Conservation (phyloP, 2,329 filamentous ascomycete species). For the Fusarium xylarioides region DNA sequence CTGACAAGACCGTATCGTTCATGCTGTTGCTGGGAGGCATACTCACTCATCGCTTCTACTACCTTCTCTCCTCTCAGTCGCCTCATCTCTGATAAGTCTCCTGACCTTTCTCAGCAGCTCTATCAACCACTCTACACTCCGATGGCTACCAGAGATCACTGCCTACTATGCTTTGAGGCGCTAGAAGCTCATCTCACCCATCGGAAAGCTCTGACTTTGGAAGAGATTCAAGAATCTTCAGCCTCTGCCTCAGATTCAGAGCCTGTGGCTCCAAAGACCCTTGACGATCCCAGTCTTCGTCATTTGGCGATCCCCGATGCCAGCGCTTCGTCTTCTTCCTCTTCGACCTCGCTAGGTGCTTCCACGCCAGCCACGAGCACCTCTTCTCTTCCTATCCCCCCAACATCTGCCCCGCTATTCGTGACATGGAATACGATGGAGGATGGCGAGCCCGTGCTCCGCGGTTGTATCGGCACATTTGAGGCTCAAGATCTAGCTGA, state of each 20-base stretch:
- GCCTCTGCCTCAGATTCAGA: conserved; percentile 45
- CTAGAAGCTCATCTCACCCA: conserved; percentile 79
- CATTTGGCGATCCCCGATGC: conserved; percentile 50
- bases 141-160: conserved; percentile 90
- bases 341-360: conserved; percentile 54
- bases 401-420: conserved; percentile 77
- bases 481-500: conserved; percentile 76
- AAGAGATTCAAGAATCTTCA: conserved; percentile 75
- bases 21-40: conserved; percentile 25
- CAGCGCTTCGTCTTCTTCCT: conserved; percentile 48
- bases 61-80: conserved; percentile 13
- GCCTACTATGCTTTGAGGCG: conserved; percentile 91
- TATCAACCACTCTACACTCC: conserved; percentile 11
- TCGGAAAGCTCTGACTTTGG: conserved; percentile 72
- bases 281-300: conserved; percentile 54
- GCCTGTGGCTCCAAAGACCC: conserved; percentile 32
- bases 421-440: conserved; percentile 89
- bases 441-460: conserved; percentile 64
- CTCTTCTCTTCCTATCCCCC: conserved; percentile 50
- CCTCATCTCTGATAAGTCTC: conserved; percentile 15
- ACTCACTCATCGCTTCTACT: conserved; percentile 12
- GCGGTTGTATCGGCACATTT: conserved; percentile 97
- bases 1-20: neutral
- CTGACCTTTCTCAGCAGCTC: conserved; percentile 2
- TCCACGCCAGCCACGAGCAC: conserved; percentile 58